phyloP scores from a whole-genome alignment of 108 stramenopile species.

The Stephanodiscus minutulus region DNA sequence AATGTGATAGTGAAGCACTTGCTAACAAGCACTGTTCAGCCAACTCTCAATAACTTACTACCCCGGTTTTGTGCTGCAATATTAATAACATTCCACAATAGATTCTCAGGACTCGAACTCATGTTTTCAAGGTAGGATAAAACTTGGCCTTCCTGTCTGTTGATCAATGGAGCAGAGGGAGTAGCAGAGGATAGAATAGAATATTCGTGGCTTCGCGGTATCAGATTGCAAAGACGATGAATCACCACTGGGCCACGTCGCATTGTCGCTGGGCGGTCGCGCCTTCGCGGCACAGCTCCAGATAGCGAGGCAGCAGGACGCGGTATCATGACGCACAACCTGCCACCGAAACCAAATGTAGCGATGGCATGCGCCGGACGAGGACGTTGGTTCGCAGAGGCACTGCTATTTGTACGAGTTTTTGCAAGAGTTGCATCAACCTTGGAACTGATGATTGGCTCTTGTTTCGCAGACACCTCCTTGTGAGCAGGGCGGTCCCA shows the following conservation, averaged over 20 bases:
- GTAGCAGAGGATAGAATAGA: constrained; percentile 54
- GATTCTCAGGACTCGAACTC: constrained; percentile 40
- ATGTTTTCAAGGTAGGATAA: constrained; percentile 49
- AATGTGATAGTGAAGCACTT: neutral
- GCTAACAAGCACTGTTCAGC: constrained; percentile 4
- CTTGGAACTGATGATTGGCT: neutral
- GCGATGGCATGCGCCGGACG: constrained; percentile 57
- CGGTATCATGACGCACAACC: constrained; percentile 57
- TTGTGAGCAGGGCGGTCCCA: constrained; percentile 68
- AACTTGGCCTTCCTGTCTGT: constrained; percentile 44
- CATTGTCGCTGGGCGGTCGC: constrained; percentile 16
- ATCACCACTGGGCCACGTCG: constrained; percentile 51
- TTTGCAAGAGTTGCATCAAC: neutral
- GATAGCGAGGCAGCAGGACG: constrained; percentile 43
- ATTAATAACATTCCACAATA: constrained; percentile 74
- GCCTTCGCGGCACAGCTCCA: constrained; percentile 13
- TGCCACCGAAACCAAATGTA: constrained; percentile 75
- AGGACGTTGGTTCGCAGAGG: neutral
- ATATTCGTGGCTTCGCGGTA: constrained; percentile 35
- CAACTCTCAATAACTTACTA: neutral
- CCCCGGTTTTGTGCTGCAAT: constrained; percentile 73
- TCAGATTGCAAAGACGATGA: constrained; percentile 36
- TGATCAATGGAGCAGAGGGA: constrained; percentile 16
- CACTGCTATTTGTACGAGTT: neutral
- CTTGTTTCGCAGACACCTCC: neutral